These are phyloP conservation scores for Nephelium lappaceum DNA, from an alignment of 345 rosid genomes.

Conservation along the genomic window DNA sequence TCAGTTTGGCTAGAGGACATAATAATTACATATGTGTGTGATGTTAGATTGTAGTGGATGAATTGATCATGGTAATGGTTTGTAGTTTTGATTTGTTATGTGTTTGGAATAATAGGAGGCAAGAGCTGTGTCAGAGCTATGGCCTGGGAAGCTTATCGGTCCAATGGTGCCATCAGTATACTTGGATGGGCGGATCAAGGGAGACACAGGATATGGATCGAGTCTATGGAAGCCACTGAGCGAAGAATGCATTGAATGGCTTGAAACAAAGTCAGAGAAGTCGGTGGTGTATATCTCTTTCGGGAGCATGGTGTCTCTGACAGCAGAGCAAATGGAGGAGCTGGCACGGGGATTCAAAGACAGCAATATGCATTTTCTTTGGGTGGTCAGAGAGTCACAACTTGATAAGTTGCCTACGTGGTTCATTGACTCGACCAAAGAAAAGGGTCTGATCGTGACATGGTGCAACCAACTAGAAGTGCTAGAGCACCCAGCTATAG, in stretches of 20 bases:
- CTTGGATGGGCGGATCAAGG: constrained; percentile 49
- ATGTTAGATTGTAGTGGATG: too few relatives aligned
- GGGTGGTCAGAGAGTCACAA: constrained; percentile 70
- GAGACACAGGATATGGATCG: constrained; percentile 66
- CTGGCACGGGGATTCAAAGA: constrained; percentile 52
- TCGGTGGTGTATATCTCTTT: constrained; percentile 65
- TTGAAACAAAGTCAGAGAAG: constrained; percentile 43
- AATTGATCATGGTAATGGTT: too few relatives aligned
- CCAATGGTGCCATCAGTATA: constrained; percentile 74
- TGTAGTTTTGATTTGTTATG: not conserved
- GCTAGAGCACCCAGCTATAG: constrained; percentile 48
- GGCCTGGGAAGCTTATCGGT: constrained; percentile 69
- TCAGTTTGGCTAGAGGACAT: too few relatives aligned
- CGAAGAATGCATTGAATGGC: constrained; percentile 68
- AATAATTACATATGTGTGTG: too few relatives aligned
- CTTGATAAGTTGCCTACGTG: constrained; percentile 43
- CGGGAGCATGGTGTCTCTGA: constrained; percentile 68
- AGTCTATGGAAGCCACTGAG: constrained; percentile 63
- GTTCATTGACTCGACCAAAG: constrained; percentile 47
- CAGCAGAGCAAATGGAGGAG: constrained; percentile 49
- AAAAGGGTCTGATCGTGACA: constrained; percentile 47
- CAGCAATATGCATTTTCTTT: constrained; percentile 52
- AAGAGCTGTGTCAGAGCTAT: constrained; percentile 40
- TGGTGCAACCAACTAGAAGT: constrained; percentile 79
- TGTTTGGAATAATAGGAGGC: constrained; percentile 44